phyloP scores from a whole-genome alignment of 805 yeast genomes.

The Saturnispora dispora region DNA sequence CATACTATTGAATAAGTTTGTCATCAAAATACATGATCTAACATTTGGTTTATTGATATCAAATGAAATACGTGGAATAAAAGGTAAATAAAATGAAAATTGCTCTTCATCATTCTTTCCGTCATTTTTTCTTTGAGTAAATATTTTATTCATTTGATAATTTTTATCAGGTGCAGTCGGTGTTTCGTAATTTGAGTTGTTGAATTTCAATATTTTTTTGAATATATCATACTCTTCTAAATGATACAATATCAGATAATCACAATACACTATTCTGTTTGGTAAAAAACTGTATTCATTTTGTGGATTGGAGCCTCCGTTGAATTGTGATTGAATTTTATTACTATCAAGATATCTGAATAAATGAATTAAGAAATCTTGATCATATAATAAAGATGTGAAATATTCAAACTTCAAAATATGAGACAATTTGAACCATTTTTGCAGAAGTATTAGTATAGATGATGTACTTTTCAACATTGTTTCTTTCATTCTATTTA shows the following conservation, averaged over 20 bases:
- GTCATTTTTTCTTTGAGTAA: conserved; percentile 7
- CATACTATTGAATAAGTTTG: conserved; percentile 45
- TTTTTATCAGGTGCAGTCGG: conserved; percentile 9
- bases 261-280: conserved; percentile 26
- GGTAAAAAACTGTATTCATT: conserved; percentile 22
- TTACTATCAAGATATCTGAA: conserved; percentile 28
- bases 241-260: conserved; percentile 22
- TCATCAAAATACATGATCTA: conserved; percentile 39
- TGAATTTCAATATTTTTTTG: conserved; percentile 16
- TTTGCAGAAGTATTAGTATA: conserved; percentile 42
- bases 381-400: conserved; percentile 63
- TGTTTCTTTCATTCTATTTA: conserved; percentile 51
- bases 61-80: conserved; percentile 20
- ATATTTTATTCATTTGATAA: conserved; percentile 13
- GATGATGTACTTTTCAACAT: conserved; percentile 51
- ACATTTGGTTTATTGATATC: conserved; percentile 20
- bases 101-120: conserved; percentile 10
- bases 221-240: conserved; percentile 23
- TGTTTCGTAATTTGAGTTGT: conserved; percentile 2
- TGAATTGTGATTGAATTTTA: conserved; percentile 20
- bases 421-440: conserved; percentile 78
- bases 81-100: conserved; percentile 22
- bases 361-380: conserved; percentile 39
- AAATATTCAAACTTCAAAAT: conserved; percentile 71
- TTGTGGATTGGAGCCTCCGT: conserved; percentile 20